Evolutionary conservation across 768 basidiomycete genomes (phyloP).

Genomic region (Suillus decipiens): DNA sequence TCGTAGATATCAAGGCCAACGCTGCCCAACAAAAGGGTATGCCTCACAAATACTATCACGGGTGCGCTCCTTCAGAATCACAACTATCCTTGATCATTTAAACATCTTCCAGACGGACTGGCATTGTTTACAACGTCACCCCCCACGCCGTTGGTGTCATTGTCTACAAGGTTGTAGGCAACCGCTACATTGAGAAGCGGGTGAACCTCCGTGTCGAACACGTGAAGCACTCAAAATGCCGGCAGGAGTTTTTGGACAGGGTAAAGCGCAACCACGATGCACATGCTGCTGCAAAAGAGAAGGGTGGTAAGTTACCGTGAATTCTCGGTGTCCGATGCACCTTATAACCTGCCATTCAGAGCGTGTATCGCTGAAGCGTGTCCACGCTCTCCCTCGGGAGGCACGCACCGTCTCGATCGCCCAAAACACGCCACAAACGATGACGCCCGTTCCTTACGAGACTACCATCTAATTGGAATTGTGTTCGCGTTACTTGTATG

Average conservation of each 20-base stretch:
- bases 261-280: conserved; percentile 89
- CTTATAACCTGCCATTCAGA: conserved; percentile 43
- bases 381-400: conserved; percentile 80
- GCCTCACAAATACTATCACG: conserved; percentile 99
- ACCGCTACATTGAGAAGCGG: conserved; percentile 98
- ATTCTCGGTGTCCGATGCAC: not conserved
- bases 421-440: conserved; percentile 88
- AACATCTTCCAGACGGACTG: conserved; percentile 73
- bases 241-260: conserved; percentile 95
- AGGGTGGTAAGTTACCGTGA: conserved; percentile 59
- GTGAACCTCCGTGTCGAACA: conserved; percentile 98
- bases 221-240: conserved; percentile 93
- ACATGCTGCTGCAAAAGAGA: conserved; percentile 84
- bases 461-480: conserved; percentile 76
- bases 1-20: conserved; percentile 99
- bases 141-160: conserved; percentile 94
- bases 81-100: not conserved
- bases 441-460: conserved; percentile 92
- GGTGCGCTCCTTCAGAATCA: conserved; percentile 52
- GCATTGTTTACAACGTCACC: conserved; percentile 98
- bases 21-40: conserved; percentile 99
- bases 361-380: conserved; percentile 81
- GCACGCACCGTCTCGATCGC: conserved; percentile 70
- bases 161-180: conserved; percentile 97
- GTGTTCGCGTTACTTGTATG: conserved; percentile 11